Percentiles rank a stretch among this genome's conserved stretches.
Evolutionary conservation across 768 basidiomycete species (phyloP).

Genomic region (Lyophyllum semitale): DNA sequence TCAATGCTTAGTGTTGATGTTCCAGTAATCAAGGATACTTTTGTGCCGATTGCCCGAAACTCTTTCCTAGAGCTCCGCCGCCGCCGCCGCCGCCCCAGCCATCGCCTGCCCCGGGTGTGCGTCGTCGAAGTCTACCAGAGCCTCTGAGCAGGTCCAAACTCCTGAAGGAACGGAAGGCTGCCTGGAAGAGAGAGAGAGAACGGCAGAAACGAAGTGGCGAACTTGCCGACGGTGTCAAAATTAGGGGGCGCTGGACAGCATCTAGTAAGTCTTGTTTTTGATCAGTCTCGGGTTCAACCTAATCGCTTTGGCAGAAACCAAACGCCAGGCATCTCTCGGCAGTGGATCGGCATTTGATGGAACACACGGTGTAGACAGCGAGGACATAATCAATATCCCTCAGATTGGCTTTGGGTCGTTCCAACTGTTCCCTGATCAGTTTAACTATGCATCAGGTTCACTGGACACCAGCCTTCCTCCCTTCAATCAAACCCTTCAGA

Average conservation of each 20-base stretch:
- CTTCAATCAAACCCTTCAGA: slow-evolving; percentile 53
- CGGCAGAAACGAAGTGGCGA: slow-evolving; percentile 33
- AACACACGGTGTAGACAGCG: slow-evolving; percentile 64
- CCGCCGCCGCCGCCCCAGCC: slow-evolving; percentile 34
- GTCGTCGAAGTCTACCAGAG: slow-evolving; percentile 35
- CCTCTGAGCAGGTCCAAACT: slow-evolving; percentile 50
- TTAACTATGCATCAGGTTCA: slow-evolving; percentile 41
- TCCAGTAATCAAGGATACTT: slow-evolving; percentile 55
- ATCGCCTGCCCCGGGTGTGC: slow-evolving; percentile 40
- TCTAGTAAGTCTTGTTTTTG: slow-evolving; percentile 39
- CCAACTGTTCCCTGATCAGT: slow-evolving; percentile 72
- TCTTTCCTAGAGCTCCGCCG: slow-evolving; percentile 38
- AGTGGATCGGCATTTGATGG: slow-evolving; percentile 61
- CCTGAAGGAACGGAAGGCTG: slow-evolving; percentile 48
- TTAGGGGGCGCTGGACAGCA: slow-evolving; percentile 63
- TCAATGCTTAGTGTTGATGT: neutral
- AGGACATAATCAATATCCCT: slow-evolving; percentile 61
- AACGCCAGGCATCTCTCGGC: slow-evolving; percentile 43
- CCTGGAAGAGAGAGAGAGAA: slow-evolving; percentile 45
- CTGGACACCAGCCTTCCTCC: slow-evolving; percentile 49
- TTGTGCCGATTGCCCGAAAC: slow-evolving; percentile 57
- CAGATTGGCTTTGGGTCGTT: slow-evolving; percentile 59
- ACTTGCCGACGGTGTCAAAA: slow-evolving; percentile 41
- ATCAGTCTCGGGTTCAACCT: neutral
- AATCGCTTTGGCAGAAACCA: slow-evolving; percentile 37